A percentile compares a stretch with the other conserved stretches of the same genome.
Evolutionary conservation across 768 basidiomycete species (phyloP).

Genomic region (Psilocybe cubensis): DNA sequence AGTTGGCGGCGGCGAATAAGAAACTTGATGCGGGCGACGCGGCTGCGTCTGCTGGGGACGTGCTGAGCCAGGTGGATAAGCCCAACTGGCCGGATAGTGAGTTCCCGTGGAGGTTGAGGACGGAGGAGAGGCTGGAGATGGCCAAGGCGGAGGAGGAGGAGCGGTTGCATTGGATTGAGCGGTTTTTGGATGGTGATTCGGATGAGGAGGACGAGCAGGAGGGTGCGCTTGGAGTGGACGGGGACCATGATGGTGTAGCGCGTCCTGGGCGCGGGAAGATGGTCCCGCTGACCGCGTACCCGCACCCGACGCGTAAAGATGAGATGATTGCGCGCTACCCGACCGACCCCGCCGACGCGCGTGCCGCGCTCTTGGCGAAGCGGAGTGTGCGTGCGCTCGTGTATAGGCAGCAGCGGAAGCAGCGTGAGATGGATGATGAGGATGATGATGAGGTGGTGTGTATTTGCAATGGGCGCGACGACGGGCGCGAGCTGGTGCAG

Average conservation of each 20-base stretch:
- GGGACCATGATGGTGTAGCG: constrained; percentile 30
- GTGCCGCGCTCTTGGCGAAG: constrained; percentile 73
- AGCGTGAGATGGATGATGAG: constrained; percentile 36
- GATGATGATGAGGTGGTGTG: constrained; percentile 57
- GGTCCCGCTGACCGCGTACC: constrained; percentile 54
- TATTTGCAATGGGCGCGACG: constrained; percentile 67
- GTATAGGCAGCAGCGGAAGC: constrained; percentile 50
- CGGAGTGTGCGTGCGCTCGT: constrained; percentile 66
- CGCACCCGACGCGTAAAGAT: constrained; percentile 27
- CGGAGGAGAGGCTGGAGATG: constrained; percentile 55
- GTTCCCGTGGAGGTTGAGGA: constrained; percentile 77
- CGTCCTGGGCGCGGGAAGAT: constrained; percentile 61
- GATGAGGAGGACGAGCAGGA: constrained; percentile 58
- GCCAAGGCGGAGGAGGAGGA: constrained; percentile 61
- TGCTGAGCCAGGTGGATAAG: constrained; percentile 36
- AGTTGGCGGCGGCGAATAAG: constrained; percentile 37
- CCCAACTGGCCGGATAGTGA: constrained; percentile 82
- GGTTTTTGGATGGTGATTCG: constrained; percentile 74
- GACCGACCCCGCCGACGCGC: constrained; percentile 77
- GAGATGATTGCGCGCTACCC: constrained; percentile 40
- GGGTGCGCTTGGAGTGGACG: constrained; percentile 11
- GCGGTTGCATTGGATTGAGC: constrained; percentile 65
- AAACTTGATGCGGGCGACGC: constrained; percentile 25
- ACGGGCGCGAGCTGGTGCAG: constrained; percentile 79
- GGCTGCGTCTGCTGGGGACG: too few relatives aligned